Evolutionary conservation across 805 yeast genomes (phyloP).

Genomic region (Suhomyces tanzawaensis): DNA sequence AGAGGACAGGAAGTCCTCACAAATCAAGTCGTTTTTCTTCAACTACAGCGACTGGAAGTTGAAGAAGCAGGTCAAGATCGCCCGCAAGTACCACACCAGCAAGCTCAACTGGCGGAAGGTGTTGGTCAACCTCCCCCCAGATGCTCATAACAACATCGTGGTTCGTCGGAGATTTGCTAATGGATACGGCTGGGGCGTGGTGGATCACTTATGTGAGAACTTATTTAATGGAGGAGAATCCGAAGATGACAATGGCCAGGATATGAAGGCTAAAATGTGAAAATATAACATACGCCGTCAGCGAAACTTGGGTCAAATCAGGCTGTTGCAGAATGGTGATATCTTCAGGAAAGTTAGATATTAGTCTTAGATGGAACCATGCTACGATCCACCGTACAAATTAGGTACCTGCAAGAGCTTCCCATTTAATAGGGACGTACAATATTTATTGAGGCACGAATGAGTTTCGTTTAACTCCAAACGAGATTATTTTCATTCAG

Average conservation of each 20-base stretch:
- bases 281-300: no score
- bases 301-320: no score
- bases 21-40: conserved; percentile 16
- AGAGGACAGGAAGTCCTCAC: conserved; percentile 14
- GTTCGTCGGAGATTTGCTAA: conserved; percentile 44
- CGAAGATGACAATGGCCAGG: conserved; percentile 5
- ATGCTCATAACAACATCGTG: conserved; percentile 45
- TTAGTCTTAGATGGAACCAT: no score
- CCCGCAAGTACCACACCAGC: conserved; percentile 38
- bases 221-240: conserved; percentile 15
- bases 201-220: conserved; percentile 37
- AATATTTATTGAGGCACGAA: no score
- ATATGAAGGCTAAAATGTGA: neutral
- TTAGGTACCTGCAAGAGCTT: no score
- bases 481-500: no score
- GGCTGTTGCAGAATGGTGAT: no score
- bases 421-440: no score
- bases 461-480: no score
- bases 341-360: no score
- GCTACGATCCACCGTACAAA: no score
- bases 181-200: conserved; percentile 48
- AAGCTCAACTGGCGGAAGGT: conserved; percentile 44
- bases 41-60: conserved; percentile 34
- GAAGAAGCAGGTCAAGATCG: conserved; percentile 40
- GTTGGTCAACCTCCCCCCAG: conserved; percentile 43